Conservation (phyloP, 176 grass and related monocot species). For the Paspalum notatum region DNA sequence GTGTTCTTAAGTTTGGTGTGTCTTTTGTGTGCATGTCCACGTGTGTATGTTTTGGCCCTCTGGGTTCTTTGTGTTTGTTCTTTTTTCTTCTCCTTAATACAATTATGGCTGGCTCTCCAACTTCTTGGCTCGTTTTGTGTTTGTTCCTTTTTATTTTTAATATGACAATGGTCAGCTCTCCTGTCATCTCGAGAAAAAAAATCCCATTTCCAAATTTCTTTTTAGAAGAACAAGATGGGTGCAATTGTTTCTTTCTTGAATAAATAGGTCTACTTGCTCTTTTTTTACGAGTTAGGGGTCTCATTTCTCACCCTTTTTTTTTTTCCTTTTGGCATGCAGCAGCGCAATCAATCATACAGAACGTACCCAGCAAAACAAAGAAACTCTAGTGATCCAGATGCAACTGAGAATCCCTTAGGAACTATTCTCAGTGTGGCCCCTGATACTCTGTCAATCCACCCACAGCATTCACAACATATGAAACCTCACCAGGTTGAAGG, state of each 20-base stretch:
- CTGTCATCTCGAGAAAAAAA: no score
- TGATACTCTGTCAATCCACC: constrained; percentile 51
- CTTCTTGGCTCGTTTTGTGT: no score
- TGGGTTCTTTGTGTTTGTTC: no score
- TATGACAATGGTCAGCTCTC: no score
- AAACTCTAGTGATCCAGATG: constrained; percentile 37
- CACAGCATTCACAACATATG: constrained; percentile 70
- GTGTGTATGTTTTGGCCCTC: no score
- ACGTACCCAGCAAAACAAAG: constrained; percentile 32
- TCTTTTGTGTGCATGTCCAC: no score
- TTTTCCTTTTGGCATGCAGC: constrained; percentile 23
- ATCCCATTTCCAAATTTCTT: no score
- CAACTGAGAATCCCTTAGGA: constrained; percentile 31
- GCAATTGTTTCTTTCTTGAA: constrained; percentile 12
- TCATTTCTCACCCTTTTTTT: constrained; percentile 29
- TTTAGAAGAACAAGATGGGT: not conserved
- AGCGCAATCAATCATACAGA: constrained; percentile 54
- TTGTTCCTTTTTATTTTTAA: no score
- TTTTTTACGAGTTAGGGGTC: constrained; percentile 12
- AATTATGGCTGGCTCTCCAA: no score
- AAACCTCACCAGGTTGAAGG: constrained; percentile 86
- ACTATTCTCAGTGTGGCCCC: constrained; percentile 31
- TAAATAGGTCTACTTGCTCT: not conserved
- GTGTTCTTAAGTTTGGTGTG: not conserved
- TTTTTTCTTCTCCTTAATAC: no score